phyloP scores from a whole-genome alignment of 2,329 filamentous ascomycete species.

The Colletotrichum musae region DNA sequence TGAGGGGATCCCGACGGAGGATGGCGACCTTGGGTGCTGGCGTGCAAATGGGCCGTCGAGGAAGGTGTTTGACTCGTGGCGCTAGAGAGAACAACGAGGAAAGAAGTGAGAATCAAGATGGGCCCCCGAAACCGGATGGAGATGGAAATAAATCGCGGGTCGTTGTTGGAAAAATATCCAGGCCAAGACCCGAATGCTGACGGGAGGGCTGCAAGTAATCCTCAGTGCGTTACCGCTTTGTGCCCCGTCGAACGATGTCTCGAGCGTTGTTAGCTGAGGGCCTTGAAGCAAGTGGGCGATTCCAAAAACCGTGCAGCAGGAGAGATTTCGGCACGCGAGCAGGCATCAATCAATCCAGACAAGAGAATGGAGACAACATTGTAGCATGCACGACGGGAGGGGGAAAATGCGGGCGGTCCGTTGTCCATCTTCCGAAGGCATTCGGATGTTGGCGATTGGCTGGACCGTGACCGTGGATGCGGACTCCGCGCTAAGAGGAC shows the following conservation, averaged over 20 bases:
- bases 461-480: not conserved
- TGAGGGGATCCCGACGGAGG: not conserved
- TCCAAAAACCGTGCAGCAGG: too few relatives aligned
- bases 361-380: slow-evolving; percentile 2
- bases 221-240: not conserved
- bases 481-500: slow-evolving; percentile 13
- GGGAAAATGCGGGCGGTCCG: not conserved
- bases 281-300: too few relatives aligned
- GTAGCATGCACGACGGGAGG: not conserved
- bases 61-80: not conserved
- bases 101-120: slow-evolving; percentile 1
- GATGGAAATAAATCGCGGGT: not conserved
- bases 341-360: not conserved
- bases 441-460: slow-evolving; percentile 38
- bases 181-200: not conserved
- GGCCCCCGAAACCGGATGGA: slow-evolving; percentile 14
- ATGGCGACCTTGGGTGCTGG: not conserved
- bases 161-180: not conserved
- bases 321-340: not conserved
- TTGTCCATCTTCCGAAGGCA: slow-evolving; percentile 16
- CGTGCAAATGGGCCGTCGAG: not conserved
- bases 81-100: not conserved
- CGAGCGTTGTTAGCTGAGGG: not conserved
- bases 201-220: too few relatives aligned
- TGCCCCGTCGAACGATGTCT: not conserved